Conservation (phyloP, 164 flowering plant genomes). For the Echeveria elegans region DNA sequence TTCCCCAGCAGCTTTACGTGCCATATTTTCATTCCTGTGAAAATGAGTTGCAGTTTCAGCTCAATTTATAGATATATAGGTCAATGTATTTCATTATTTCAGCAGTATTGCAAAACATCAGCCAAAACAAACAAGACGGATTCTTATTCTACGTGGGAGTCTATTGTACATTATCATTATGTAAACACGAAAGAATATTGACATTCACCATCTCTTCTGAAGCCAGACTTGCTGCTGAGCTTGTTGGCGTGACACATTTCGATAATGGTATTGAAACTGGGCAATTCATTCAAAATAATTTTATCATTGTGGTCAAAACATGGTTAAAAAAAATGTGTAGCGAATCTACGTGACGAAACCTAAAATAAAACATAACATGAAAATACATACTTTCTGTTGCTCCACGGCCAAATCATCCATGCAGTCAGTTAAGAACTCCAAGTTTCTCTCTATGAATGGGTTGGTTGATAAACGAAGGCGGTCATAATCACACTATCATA, state of each 20-base stretch:
- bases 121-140: background rate
- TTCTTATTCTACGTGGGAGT: background rate
- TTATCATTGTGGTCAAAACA: too few species aligned
- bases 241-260: slow-evolving; percentile 88
- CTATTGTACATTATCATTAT: too few species aligned
- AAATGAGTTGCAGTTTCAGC: background rate
- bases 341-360: background rate
- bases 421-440: slow-evolving; percentile 87
- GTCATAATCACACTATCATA: slow-evolving; percentile 59
- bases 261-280: slow-evolving; percentile 84
- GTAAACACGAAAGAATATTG: background rate
- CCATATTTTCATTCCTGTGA: slow-evolving; percentile 75
- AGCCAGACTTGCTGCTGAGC: slow-evolving; percentile 98
- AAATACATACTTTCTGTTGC: slow-evolving; percentile 27
- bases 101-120: background rate
- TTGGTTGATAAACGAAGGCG: slow-evolving; percentile 71
- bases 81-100: background rate
- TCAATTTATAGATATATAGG: background rate
- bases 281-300: background rate
- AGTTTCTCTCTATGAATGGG: slow-evolving; percentile 81
- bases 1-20: slow-evolving; percentile 89
- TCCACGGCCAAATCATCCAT: slow-evolving; percentile 91
- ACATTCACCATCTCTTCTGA: slow-evolving; percentile 75
- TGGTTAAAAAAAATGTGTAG: too few species aligned
- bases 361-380: too few species aligned